Conservation (phyloP, 352 stramenopile genomes). For the Blastocystis sp. region DNA sequence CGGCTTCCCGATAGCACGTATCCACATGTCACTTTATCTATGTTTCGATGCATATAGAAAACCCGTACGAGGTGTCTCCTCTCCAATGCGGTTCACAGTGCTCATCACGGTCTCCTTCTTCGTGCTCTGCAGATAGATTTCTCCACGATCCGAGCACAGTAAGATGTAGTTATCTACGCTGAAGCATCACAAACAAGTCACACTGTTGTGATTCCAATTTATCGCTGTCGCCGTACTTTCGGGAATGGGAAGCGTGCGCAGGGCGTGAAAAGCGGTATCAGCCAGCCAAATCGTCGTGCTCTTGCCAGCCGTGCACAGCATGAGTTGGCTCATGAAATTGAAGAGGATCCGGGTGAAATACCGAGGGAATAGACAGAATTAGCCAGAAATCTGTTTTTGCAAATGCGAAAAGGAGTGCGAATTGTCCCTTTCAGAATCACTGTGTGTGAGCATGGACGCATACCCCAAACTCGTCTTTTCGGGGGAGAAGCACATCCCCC, state of each 20-base stretch:
- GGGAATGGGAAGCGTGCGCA: conserved; percentile 10
- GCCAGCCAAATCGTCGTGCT: conserved; percentile 24
- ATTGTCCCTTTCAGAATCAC: not conserved
- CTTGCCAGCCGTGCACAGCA: conserved; percentile 45
- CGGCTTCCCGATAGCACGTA: conserved; percentile 47
- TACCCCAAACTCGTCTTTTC: not conserved
- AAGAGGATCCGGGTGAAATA: not conserved
- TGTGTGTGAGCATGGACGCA: not conserved
- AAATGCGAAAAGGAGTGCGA: not conserved
- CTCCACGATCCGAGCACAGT: conserved; percentile 29
- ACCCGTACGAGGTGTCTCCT: conserved; percentile 2
- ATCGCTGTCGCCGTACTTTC: not conserved
- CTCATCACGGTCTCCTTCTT: conserved; percentile 52
- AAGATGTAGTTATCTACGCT: conserved; percentile 67
- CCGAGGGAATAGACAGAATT: not conserved
- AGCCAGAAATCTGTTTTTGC: not conserved
- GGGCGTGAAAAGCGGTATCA: not conserved
- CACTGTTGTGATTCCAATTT: conserved; percentile 66
- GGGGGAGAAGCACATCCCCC: not conserved
- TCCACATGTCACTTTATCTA: conserved; percentile 23
- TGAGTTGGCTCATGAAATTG: not conserved
- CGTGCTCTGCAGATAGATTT: conserved; percentile 58
- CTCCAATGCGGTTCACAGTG: conserved; percentile 10
- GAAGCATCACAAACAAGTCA: not conserved
- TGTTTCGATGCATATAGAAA: not conserved